These are phyloP conservation scores for Staphylotrichum longicolle DNA, from an alignment of 495 filamentous ascomycete genomes.

Conservation along the genomic window DNA sequence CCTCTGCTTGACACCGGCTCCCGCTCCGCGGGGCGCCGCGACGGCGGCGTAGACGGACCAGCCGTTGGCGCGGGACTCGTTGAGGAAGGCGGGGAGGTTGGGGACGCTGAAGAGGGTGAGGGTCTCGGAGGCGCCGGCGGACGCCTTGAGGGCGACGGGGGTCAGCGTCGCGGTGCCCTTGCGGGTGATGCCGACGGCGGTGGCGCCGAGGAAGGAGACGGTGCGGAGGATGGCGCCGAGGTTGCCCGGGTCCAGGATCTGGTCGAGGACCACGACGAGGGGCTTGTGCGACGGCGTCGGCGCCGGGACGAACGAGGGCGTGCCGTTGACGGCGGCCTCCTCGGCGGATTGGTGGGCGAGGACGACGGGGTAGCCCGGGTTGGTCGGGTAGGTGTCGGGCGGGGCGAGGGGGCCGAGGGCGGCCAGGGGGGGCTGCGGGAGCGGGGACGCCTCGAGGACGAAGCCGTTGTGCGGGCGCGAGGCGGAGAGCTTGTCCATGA, in stretches of 20 bases:
- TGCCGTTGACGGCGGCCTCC: slow-evolving; percentile 69
- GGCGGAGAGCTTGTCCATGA: slow-evolving; percentile 79
- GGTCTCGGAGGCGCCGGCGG: slow-evolving; percentile 79
- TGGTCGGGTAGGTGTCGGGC: slow-evolving; percentile 33
- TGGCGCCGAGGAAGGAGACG: slow-evolving; percentile 79
- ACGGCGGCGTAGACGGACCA: slow-evolving; percentile 81
- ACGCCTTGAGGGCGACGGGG: slow-evolving; percentile 77
- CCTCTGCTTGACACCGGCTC: slow-evolving; percentile 27
- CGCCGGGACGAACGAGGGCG: slow-evolving; percentile 41
- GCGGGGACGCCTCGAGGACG: slow-evolving; percentile 79
- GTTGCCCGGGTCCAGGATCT: slow-evolving; percentile 86
- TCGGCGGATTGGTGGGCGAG: slow-evolving; percentile 69
- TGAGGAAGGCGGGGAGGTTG: slow-evolving; percentile 66
- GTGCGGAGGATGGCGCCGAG: slow-evolving; percentile 84
- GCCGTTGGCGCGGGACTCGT: slow-evolving; percentile 61
- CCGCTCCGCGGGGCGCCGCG: slow-evolving; percentile 49
- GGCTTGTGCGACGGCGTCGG: slow-evolving; percentile 60
- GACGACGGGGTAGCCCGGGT: slow-evolving; percentile 15
- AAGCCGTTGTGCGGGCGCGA: slow-evolving; percentile 90
- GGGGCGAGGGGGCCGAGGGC: slow-evolving; percentile 49
- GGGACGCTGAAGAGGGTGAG: slow-evolving; percentile 65
- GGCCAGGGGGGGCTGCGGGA: slow-evolving; percentile 70
- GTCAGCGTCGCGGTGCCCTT: slow-evolving; percentile 68
- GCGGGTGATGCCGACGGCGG: slow-evolving; percentile 67
- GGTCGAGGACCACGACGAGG: slow-evolving; percentile 76